Evolutionary conservation across 116 monocot genomes (phyloP).

Genomic region (Phalaenopsis hybrid): DNA sequence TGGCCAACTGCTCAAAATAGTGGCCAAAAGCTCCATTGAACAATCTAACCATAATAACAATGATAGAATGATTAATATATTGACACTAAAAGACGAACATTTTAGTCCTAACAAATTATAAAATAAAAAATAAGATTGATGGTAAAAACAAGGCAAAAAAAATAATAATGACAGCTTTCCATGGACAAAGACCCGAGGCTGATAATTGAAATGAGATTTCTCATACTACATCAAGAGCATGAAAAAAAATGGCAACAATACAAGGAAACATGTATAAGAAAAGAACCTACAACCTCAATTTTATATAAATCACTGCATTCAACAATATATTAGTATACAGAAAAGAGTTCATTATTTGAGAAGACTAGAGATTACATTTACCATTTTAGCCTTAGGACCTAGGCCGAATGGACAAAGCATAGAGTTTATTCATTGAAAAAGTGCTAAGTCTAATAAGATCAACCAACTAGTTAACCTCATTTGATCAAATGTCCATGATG

Average conservation of each 20-base stretch:
- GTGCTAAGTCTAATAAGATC: too few species aligned
- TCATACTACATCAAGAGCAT: background rate
- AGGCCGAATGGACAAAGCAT: background rate
- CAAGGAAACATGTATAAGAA: background rate
- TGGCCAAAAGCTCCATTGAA: background rate
- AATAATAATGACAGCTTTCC: background rate
- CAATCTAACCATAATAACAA: background rate
- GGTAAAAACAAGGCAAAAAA: background rate
- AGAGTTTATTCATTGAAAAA: too few species aligned
- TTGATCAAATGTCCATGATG: too few species aligned
- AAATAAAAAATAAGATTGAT: background rate
- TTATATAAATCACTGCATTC: too few species aligned
- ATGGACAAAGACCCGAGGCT: background rate
- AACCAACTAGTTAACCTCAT: too few species aligned
- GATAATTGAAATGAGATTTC: background rate
- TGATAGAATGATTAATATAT: background rate
- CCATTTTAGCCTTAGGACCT: background rate
- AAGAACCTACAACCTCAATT: too few species aligned
- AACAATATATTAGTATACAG: background rate
- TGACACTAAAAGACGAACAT: background rate
- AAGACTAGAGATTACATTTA: background rate
- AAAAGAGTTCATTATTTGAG: background rate
- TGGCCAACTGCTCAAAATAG: too few species aligned
- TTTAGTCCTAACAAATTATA: background rate
- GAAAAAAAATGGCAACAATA: background rate